Evolutionary conservation across 352 stramenopile genomes (phyloP), one percentile per base, ranked within the genome.

Genomic region (Thraustotheca clavata): DNA sequence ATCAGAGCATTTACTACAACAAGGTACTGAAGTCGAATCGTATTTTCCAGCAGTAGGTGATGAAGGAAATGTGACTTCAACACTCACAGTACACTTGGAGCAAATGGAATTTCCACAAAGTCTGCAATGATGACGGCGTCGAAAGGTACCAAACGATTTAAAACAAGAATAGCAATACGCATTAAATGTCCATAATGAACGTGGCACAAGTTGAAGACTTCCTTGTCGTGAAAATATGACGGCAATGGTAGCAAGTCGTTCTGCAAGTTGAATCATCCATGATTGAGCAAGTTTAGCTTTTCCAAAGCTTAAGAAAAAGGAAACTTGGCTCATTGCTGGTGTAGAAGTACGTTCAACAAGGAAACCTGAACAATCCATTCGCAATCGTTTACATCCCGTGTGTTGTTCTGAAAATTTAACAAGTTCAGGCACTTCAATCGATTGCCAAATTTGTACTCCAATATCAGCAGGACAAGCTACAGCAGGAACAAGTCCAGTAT

Each of bases 41-140:
- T 52, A 52, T 24, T 52, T 24, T 24, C 43, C 34, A 31, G 43
- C 43, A 2, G 43, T 52, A 9, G 43, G 43, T 31, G 43, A 52
- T 24, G 24, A 24, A 3, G 43, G 43, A 31, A 52, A 52, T 24
- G 43, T 26, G 43, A 52, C 34, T 24, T 52, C 43, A 31, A 49
- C 33, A 11, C 7, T 27, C 31, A 32, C 38, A 7, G 54, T 18
- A 16, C 54, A 62, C 16, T 47, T 62, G 54, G 32, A 26, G 34
- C 54, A 62, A n/a, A 62, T 49, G 9, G 54, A 39, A 34, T 62
- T 39, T 36, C 54, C 54, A 29, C 54, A 62, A 40, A 62, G 34
- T 22, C 54, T 36, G 54, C 54, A 62, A 29, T 62, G 54, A 40
- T 62, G 54, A 26, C 54, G 54, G 24, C 54, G 32, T 26, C 29